Evolutionary conservation across 2,329 filamentous ascomycete species (phyloP).

Genomic region (Diplodia corticola): DNA sequence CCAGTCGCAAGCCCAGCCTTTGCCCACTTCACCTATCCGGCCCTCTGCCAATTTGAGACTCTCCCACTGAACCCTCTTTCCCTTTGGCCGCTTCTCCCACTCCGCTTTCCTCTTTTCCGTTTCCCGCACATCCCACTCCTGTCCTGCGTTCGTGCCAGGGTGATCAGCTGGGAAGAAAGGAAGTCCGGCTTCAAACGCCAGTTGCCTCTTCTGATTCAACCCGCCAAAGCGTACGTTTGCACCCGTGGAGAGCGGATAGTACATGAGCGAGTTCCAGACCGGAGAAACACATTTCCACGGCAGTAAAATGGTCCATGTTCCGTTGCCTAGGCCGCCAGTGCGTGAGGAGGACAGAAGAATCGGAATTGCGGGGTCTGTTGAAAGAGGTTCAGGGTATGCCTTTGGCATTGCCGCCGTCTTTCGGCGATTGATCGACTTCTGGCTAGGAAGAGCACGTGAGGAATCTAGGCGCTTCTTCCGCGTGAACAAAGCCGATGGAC

Average conservation of each 20-base stretch:
- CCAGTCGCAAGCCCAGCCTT: slow-evolving; percentile 83
- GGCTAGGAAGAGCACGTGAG: slow-evolving; percentile 66
- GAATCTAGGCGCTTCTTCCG: slow-evolving; percentile 65
- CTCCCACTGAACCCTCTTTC: slow-evolving; percentile 75
- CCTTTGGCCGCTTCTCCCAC: slow-evolving; percentile 78
- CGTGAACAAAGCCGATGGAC: slow-evolving; percentile 63
- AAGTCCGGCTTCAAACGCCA: slow-evolving; percentile 73
- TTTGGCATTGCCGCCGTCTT: slow-evolving; percentile 66
- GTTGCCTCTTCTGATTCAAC: slow-evolving; percentile 73
- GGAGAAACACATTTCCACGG: slow-evolving; percentile 88
- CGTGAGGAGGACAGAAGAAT: slow-evolving; percentile 67
- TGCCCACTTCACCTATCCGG: slow-evolving; percentile 78
- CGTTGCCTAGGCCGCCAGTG: slow-evolving; percentile 55
- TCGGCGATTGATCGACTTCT: slow-evolving; percentile 79
- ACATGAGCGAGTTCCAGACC: slow-evolving; percentile 84
- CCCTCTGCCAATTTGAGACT: slow-evolving; percentile 71
- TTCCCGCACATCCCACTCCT: slow-evolving; percentile 72
- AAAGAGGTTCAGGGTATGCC: slow-evolving; percentile 56
- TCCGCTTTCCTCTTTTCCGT: slow-evolving; percentile 58
- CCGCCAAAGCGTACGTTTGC: slow-evolving; percentile 83
- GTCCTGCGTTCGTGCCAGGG: slow-evolving; percentile 75
- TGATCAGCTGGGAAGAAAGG: slow-evolving; percentile 89
- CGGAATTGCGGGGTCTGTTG: slow-evolving; percentile 74
- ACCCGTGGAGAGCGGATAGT: slow-evolving; percentile 75
- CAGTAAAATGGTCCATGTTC: slow-evolving; percentile 78